Conservation (phyloP, 1,139 yeast species). For the Taphrina populina region DNA sequence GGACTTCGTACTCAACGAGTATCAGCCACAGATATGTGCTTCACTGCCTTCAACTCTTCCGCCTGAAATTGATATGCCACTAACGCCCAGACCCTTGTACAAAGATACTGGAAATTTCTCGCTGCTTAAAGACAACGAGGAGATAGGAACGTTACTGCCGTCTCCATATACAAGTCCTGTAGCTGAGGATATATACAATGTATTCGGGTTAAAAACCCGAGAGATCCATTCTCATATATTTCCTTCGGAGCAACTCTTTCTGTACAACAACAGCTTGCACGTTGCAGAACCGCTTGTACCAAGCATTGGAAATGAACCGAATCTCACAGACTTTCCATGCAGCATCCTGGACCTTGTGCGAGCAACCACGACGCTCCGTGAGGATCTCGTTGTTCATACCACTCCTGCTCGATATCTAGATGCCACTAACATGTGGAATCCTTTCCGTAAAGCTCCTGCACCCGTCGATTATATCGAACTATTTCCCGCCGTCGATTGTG, state of each 20-base stretch:
- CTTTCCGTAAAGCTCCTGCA: not conserved
- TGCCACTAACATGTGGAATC: not conserved
- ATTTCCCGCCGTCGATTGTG: not conserved
- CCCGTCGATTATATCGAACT: not conserved
- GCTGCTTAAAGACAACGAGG: too few species aligned
- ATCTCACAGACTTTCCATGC: not conserved
- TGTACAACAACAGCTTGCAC: not conserved
- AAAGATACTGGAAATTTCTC: too few species aligned
- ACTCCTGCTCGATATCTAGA: slow-evolving; percentile 16
- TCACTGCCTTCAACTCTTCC: too few species aligned
- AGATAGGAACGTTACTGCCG: too few species aligned
- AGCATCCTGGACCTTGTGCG: not conserved
- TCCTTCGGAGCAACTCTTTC: not conserved
- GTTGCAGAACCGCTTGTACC: slow-evolving; percentile 4
- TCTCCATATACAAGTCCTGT: not conserved
- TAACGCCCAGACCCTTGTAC: too few species aligned
- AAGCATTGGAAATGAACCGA: not conserved
- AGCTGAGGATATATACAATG: not conserved
- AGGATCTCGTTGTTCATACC: not conserved
- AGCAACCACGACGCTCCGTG: not conserved
- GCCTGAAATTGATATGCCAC: slow-evolving; percentile 5
- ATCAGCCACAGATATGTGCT: too few species aligned
- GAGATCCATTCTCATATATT: not conserved
- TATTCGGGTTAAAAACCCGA: not conserved
- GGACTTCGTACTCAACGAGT: too few species aligned